Evolutionary conservation across 495 filamentous ascomycete species (phyloP).

Genomic region (Xylaria venustula): DNA sequence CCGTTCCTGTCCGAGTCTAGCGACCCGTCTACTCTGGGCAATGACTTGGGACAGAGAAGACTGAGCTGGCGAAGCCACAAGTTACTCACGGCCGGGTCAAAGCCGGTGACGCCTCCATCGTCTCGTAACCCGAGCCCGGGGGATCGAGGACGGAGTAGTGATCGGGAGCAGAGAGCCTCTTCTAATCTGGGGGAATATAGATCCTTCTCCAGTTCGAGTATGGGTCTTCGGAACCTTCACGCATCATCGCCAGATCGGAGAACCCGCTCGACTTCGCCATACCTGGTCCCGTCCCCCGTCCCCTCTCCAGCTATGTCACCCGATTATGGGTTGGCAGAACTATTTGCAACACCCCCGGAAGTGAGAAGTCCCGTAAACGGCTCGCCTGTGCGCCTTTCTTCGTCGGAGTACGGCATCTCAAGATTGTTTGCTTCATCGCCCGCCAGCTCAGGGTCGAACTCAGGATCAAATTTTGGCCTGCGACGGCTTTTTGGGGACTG

Average conservation of each 20-base stretch:
- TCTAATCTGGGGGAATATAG: background rate
- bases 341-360: conserved; percentile 5
- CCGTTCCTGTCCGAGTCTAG: conserved; percentile 9
- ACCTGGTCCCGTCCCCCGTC: background rate
- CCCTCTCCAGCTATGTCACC: background rate
- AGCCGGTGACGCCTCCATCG: conserved; percentile 1
- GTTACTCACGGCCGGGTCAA: conserved; percentile 1
- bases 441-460: background rate
- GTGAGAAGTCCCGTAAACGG: background rate
- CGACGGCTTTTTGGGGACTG: conserved; percentile 9
- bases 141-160: background rate
- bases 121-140: background rate
- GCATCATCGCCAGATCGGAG: background rate
- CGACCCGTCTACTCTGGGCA: background rate
- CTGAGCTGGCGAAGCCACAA: conserved; percentile 11
- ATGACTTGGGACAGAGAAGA: background rate
- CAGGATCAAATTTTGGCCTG: conserved; percentile 8
- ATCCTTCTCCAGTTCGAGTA: background rate
- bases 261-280: background rate
- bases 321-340: background rate
- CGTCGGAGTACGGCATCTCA: conserved; percentile 2
- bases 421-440: background rate
- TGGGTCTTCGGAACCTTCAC: background rate
- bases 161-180: background rate
- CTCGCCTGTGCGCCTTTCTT: background rate